Percentiles rank a stretch among this genome's conserved stretches.
phyloP scores from a whole-genome alignment of 2,329 filamentous ascomycete species.

The Cadophora sp. region DNA sequence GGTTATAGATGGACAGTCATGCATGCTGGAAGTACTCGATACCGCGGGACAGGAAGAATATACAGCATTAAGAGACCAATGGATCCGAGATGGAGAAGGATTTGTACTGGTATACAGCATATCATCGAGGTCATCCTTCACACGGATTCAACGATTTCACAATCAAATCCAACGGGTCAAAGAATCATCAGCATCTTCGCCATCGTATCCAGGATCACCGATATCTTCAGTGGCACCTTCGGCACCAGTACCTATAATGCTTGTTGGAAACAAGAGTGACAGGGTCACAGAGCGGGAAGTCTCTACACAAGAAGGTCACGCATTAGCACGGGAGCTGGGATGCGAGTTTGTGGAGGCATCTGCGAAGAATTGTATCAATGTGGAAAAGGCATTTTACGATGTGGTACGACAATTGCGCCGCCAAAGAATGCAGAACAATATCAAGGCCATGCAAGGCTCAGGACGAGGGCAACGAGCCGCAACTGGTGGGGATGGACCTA shows the following conservation, averaged over 20 bases:
- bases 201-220: constrained; percentile 78
- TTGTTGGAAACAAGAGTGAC: constrained; percentile 98
- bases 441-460: constrained; percentile 29
- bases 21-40: constrained; percentile 97
- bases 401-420: constrained; percentile 89
- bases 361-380: constrained; percentile 97
- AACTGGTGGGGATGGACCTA: constrained; percentile 34
- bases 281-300: constrained; percentile 95
- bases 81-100: constrained; percentile 97
- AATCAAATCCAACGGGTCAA: constrained; percentile 97
- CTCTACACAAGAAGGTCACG: constrained; percentile 93
- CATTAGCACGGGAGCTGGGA: constrained; percentile 86
- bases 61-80: constrained; percentile 94
- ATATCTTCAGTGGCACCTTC: constrained; percentile 59
- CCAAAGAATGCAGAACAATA: constrained; percentile 65
- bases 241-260: constrained; percentile 86
- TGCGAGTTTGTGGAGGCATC: constrained; percentile 98
- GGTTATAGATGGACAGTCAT: constrained; percentile 92
- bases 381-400: constrained; percentile 98
- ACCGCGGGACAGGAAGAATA: constrained; percentile 99
- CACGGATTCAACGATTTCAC: constrained; percentile 93
- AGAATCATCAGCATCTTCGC: constrained; percentile 81
- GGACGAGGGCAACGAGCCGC: constrained; percentile 36
- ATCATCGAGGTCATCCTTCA: constrained; percentile 93
- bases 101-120: constrained; percentile 99